phyloP scores from a whole-genome alignment of 805 yeast species.

The Metschnikowia noctiluminum region DNA sequence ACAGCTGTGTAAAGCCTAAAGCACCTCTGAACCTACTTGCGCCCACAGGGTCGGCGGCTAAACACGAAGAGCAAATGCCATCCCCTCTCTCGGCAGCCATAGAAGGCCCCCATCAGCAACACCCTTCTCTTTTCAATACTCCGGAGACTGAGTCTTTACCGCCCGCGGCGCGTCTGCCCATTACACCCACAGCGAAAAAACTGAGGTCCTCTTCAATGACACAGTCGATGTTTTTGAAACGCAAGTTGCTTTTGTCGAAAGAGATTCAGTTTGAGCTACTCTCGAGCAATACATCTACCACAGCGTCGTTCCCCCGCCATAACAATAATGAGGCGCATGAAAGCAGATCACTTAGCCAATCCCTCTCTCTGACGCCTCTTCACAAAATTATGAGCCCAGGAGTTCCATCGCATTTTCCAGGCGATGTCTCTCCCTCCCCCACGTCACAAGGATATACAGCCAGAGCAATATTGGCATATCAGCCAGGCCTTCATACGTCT shows the following conservation, averaged over 20 bases:
- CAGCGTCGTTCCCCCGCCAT: slow-evolving; percentile 1
- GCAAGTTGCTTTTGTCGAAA: slow-evolving; percentile 32
- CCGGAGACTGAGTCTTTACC: slow-evolving; percentile 6
- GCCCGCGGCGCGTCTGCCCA: slow-evolving; percentile 4
- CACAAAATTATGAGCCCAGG: background rate
- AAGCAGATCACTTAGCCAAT: background rate
- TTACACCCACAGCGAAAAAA: slow-evolving; percentile 12
- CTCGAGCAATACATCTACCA: slow-evolving; percentile 11
- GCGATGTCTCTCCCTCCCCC: background rate
- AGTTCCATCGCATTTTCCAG: background rate
- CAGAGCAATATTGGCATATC: background rate
- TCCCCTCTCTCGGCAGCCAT: slow-evolving; percentile 24
- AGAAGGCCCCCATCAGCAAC: slow-evolving; percentile 6
- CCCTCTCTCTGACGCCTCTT: background rate
- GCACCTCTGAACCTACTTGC: background rate
- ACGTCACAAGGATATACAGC: background rate
- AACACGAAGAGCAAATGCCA: slow-evolving; percentile 21
- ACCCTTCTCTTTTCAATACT: background rate
- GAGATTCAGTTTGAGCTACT: slow-evolving; percentile 38
- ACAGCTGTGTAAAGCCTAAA: slow-evolving; percentile 8
- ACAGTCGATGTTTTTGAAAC: slow-evolving; percentile 28
- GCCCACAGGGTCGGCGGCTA: background rate
- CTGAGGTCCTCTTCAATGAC: slow-evolving; percentile 20
- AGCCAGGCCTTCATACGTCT: background rate
- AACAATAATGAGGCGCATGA: background rate